Conservation (phyloP, 495 filamentous ascomycete genomes). For the Pyronema domesticum region DNA sequence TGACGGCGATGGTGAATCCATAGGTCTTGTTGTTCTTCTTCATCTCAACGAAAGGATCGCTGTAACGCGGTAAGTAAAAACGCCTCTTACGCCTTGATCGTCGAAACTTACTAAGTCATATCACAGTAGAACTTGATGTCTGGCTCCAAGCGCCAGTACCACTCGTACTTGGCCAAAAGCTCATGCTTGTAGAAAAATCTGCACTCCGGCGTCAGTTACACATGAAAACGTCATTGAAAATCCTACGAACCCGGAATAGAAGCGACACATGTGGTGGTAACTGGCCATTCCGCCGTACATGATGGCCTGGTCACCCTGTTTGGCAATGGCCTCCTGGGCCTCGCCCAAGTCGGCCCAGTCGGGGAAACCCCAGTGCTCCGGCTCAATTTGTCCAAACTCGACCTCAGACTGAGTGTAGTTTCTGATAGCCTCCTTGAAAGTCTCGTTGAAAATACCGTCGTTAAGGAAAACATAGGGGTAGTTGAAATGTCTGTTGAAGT, state of each 20-base stretch:
- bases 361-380: slow-evolving; percentile 86
- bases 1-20: slow-evolving; percentile 97
- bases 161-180: slow-evolving; percentile 88
- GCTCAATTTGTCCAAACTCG: slow-evolving; percentile 88
- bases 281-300: slow-evolving; percentile 99
- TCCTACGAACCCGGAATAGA: slow-evolving; percentile 71
- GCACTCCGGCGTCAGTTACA: slow-evolving; percentile 11
- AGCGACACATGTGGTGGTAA: slow-evolving; percentile 96
- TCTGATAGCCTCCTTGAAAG: slow-evolving; percentile 69
- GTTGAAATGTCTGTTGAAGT: slow-evolving; percentile 98
- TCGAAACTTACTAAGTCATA: slow-evolving; percentile 74
- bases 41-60: slow-evolving; percentile 94
- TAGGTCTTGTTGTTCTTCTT: slow-evolving; percentile 87
- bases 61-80: slow-evolving; percentile 27
- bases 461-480: slow-evolving; percentile 99
- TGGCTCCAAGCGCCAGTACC: slow-evolving; percentile 99
- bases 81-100: background rate
- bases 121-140: slow-evolving; percentile 99
- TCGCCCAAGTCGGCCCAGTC: slow-evolving; percentile 90
- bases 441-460: slow-evolving; percentile 86
- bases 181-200: slow-evolving; percentile 98
- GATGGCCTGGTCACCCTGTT: slow-evolving; percentile 93
- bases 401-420: slow-evolving; percentile 78
- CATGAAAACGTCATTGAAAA: background rate
- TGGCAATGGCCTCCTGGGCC: slow-evolving; percentile 82